phyloP scores from a whole-genome alignment of 345 rosid species.

The Eucalyptus viminalis region DNA sequence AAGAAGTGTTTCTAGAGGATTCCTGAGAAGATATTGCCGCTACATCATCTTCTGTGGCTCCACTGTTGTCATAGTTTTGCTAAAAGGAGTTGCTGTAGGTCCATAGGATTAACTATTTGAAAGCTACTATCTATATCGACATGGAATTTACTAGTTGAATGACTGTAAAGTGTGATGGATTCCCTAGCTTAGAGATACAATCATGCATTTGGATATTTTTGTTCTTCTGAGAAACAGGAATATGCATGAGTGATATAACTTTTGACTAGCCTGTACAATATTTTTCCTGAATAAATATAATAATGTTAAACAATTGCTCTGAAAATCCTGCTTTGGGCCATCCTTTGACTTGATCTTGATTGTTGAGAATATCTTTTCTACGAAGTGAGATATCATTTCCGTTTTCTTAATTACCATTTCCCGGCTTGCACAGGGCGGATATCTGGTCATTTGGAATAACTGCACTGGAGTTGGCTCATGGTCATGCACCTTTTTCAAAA shows the following conservation, averaged over 20 bases:
- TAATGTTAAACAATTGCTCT: neutral
- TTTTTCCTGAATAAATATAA: neutral
- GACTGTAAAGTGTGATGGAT: neutral
- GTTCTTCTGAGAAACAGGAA: neutral
- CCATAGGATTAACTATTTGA: neutral
- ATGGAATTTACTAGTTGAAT: neutral
- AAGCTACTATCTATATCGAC: neutral
- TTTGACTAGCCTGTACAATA: neutral
- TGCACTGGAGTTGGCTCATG: conserved; percentile 97
- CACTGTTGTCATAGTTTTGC: neutral
- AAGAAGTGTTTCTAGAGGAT: neutral
- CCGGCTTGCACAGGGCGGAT: conserved; percentile 68
- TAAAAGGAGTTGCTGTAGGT: neutral
- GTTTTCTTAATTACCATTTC: neutral
- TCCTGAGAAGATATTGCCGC: neutral
- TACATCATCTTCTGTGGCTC: neutral
- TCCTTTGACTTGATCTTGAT: neutral
- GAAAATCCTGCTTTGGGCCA: neutral
- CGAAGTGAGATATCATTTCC: neutral
- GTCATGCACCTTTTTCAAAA: conserved; percentile 98
- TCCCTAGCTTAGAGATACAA: neutral
- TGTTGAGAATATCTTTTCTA: neutral
- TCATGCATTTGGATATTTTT: neutral
- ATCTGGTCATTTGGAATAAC: conserved; percentile 99
- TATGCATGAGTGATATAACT: neutral